These are phyloP conservation scores for Pseudoneurospora amorphoporcata DNA, from an alignment of 495 filamentous ascomycete species.

Conservation along the genomic window DNA sequence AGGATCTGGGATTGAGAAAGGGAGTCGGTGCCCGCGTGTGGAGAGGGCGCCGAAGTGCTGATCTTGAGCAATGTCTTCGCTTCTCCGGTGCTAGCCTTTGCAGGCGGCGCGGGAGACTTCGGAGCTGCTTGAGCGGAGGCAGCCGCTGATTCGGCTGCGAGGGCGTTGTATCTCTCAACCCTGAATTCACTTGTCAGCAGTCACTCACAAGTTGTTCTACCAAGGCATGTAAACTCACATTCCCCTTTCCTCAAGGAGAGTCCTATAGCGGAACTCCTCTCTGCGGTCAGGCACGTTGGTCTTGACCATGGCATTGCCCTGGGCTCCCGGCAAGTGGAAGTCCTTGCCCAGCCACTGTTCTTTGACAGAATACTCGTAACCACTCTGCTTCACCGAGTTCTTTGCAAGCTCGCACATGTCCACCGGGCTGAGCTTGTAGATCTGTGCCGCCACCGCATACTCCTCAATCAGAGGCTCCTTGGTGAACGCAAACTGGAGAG, in stretches of 20 bases:
- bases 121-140: constrained; percentile 1
- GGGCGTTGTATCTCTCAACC: constrained; percentile 20
- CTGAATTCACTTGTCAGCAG: constrained; percentile 9
- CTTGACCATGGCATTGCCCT: constrained; percentile 84
- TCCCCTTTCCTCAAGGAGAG: constrained; percentile 64
- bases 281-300: constrained; percentile 92
- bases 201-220: neutral
- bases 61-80: constrained; percentile 2
- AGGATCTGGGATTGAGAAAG: constrained; percentile 12
- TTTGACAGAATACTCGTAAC: constrained; percentile 83
- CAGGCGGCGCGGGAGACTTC: constrained; percentile 20
- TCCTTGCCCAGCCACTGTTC: constrained; percentile 76
- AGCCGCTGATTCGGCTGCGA: constrained; percentile 5
- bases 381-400: constrained; percentile 88
- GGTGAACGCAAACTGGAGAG: constrained; percentile 95
- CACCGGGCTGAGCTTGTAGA: constrained; percentile 92
- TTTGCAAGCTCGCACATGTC: constrained; percentile 98
- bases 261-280: constrained; percentile 79
- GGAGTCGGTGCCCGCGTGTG: neutral
- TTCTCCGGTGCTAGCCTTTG: constrained; percentile 13
- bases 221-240: constrained; percentile 47
- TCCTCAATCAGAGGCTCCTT: constrained; percentile 98
- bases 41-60: neutral
- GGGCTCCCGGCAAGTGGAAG: constrained; percentile 61
- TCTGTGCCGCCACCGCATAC: constrained; percentile 94